Conservation (phyloP, 1,284 basidiomycete genomes). For the Sporisorium scitamineum region DNA sequence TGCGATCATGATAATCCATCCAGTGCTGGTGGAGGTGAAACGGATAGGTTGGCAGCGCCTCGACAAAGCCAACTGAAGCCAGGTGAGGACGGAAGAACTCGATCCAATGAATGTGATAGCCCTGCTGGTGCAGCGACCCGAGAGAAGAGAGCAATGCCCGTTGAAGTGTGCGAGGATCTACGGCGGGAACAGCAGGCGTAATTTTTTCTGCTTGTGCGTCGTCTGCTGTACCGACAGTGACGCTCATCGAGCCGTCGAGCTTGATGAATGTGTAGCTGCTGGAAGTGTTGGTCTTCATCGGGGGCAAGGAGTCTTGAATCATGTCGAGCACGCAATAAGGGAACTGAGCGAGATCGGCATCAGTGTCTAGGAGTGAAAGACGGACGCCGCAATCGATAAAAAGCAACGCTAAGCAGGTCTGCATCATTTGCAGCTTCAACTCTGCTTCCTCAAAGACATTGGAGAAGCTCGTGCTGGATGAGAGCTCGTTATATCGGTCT, state of each 20-base stretch:
- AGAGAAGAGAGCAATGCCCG: slow-evolving; percentile 12
- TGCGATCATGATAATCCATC: slow-evolving; percentile 56
- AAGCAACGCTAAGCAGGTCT: slow-evolving; percentile 20
- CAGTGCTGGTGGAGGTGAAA: slow-evolving; percentile 46
- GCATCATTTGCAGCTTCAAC: neutral
- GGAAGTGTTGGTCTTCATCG: neutral
- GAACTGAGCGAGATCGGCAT: neutral
- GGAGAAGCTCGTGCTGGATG: neutral
- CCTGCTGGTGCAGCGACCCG: slow-evolving; percentile 24
- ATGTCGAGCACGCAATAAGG: neutral
- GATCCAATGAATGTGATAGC: slow-evolving; percentile 35
- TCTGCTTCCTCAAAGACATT: neutral
- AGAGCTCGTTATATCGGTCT: slow-evolving; percentile 9
- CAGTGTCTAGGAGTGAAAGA: neutral
- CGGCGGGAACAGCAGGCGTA: neutral
- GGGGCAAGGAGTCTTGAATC: neutral
- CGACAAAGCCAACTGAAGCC: slow-evolving; percentile 10
- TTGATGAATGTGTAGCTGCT: slow-evolving; percentile 3
- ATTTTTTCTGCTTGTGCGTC: neutral
- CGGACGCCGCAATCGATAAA: slow-evolving; percentile 24
- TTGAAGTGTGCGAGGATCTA: slow-evolving; percentile 4
- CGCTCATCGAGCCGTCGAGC: slow-evolving; percentile 5
- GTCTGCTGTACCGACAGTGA: neutral
- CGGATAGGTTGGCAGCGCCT: slow-evolving; percentile 36
- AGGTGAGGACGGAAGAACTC: slow-evolving; percentile 33